Evolutionary conservation across 768 basidiomycete species (phyloP), one percentile per base, ranked within the genome.

Genomic region (Boletellus sp.): DNA sequence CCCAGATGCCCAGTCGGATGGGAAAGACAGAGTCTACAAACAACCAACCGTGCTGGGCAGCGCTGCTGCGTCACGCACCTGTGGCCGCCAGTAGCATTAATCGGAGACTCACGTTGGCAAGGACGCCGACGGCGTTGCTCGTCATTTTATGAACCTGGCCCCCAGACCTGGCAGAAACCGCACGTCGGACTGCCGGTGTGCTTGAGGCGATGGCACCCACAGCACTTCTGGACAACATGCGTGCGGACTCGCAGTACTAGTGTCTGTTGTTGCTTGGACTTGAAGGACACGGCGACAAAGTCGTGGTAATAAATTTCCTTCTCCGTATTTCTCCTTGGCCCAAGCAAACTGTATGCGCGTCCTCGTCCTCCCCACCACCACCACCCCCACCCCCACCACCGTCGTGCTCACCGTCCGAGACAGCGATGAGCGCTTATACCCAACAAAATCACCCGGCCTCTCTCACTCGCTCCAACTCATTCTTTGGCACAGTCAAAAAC

Each of bases 11-110:
- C 23, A 89, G 66, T 51, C 80, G 78, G 28, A 89, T 75, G 1
- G 90, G 90, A 64, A 90, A 90, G 31, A 92, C 78, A 1, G 85
- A 86, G 59, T 89, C 85, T 39, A 90, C 70, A 61, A 83, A 92
- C 23, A 91, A 65, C 77, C 82, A 85, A 2, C 71, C 81, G 47
- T 83, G 74, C 38, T 68, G 61, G n/a, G 61, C n/a, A 17, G 19
- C 54, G 55, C 59, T 44, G 17, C 45, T 20, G 49, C 28, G 42
- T 53, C 31, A 22, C 41, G 23, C 58, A 33, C 39, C 40, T 13
- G 39, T n/a, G 15, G 24, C 28, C 6, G 44, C 57, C 48, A 50
- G 24, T 56, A 31, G 48, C 38, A 50, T 51, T 45, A 52, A 51
- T 50, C 35, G 12, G 12, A 41, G 34, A 54, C 62, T 56, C 49